Base-by-base conservation (phyloP, 331 rosid genomes). In the Malus hybrid region DNA sequence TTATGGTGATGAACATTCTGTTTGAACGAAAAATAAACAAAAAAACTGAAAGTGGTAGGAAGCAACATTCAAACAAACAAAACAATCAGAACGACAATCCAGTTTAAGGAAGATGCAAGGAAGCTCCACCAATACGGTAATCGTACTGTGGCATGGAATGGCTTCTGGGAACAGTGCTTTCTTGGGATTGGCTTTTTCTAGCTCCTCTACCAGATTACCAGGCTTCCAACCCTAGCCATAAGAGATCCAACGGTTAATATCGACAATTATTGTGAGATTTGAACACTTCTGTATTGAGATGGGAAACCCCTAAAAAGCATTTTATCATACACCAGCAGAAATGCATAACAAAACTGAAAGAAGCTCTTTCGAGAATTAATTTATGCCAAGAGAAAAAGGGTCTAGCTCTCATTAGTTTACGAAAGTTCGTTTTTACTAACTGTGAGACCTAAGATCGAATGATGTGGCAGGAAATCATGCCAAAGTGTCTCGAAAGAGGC, bases 401-500 rank as follows among this genome's bases (percentile, higher is more conserved):
- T 26, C 71, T 16, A 65, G 66, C 34, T 57, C 63, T 9, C 55
- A 39, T 50, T 57, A 36, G 69, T 63, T 32, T 16, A 63, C 48
- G 75, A 72, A 66, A 46, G 63, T 66, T 63, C 22, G 6, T 77
- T 58, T 72, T 81, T 58, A 67, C 73, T 57, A 60, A 68, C 32
- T 6, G 58, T 39, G 29, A 53, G 75, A 72, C 66, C 72, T 19
- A 28, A 56, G 67, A 26, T 67, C 62, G 39, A 73, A 72, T 67
- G 36, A 36, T 65, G 50, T 58, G 63, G 66, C 77, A 76, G n/a
- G 67, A 68, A 16, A 68, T 71, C 76, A 79, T 36, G 32, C 74
- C 75, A 26, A 22, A 11, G 11, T 29, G 28, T 32, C 74, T 9
- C 19, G 19, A 28, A 61, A 4, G 11, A 22, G 63, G 52, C 56